A percentile compares a stretch with the other conserved stretches of the same genome.
Conservation (phyloP, 2,329 filamentous ascomycete species). For the Ophiostoma sp. region DNA sequence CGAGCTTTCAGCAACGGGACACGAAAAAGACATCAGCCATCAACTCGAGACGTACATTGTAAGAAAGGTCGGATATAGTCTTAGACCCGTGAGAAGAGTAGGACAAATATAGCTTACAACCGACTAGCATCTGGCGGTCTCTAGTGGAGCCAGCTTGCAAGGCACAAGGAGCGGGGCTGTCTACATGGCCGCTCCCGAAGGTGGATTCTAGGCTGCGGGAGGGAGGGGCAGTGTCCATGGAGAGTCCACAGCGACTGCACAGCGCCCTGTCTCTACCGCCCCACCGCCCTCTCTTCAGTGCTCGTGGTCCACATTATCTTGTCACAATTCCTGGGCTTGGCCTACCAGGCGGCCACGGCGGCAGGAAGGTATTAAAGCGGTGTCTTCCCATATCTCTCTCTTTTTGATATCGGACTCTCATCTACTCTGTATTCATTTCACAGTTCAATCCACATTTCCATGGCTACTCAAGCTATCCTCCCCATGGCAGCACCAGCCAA, state of each 20-base stretch:
- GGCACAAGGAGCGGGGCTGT: conserved; percentile 1
- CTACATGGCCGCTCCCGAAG: background rate
- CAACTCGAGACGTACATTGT: background rate
- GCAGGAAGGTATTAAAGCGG: conserved; percentile 1
- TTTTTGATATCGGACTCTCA: background rate
- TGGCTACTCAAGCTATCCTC: background rate
- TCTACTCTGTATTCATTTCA: background rate
- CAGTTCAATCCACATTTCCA: background rate
- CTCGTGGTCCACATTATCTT: background rate
- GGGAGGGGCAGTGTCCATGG: background rate
- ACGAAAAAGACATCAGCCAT: background rate
- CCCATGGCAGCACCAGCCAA: background rate
- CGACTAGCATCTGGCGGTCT: background rate
- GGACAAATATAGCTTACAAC: background rate
- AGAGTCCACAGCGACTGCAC: background rate
- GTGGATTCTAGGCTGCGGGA: background rate
- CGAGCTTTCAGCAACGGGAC: background rate
- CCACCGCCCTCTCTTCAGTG: background rate
- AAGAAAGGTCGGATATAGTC: background rate
- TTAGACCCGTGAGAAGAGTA: conserved; percentile 1
- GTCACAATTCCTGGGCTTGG: background rate
- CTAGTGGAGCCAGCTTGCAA: background rate
- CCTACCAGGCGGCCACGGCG: background rate
- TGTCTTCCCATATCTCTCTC: background rate
- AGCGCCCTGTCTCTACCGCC: background rate